phyloP scores from a whole-genome alignment of 768 basidiomycete species.

The Naganishia onofrii region DNA sequence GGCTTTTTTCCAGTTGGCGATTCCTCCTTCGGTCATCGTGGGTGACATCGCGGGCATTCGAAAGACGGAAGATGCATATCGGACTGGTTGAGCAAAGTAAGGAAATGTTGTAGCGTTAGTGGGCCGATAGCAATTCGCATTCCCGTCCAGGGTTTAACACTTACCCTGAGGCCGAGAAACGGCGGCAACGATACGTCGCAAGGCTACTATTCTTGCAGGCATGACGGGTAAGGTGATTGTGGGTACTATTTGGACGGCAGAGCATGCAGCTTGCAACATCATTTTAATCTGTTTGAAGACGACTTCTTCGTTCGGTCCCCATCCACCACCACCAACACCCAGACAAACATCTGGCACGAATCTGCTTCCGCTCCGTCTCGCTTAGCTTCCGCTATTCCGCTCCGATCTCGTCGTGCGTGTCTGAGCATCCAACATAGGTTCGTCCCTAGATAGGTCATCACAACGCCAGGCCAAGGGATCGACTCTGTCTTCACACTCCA shows the following conservation, averaged over 20 bases:
- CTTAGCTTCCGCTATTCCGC: neutral
- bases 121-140: neutral
- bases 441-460: too few species aligned
- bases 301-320: neutral
- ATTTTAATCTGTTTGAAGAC: neutral
- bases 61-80: constrained; percentile 66
- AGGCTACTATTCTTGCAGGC: neutral
- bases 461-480: too few species aligned
- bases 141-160: neutral
- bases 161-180: neutral
- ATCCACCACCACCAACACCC: neutral
- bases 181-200: neutral
- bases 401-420: neutral
- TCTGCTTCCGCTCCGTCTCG: neutral
- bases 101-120: neutral
- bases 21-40: constrained; percentile 92
- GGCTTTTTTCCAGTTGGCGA: constrained; percentile 83
- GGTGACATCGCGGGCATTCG: constrained; percentile 97
- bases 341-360: neutral
- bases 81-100: constrained; percentile 25
- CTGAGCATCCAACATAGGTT: neutral
- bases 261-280: too few species aligned
- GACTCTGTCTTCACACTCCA: neutral
- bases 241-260: too few species aligned
- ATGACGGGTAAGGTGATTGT: neutral